Evolutionary conservation across 441 rosid species (phyloP).

Genomic region (Corymbia citriodora): DNA sequence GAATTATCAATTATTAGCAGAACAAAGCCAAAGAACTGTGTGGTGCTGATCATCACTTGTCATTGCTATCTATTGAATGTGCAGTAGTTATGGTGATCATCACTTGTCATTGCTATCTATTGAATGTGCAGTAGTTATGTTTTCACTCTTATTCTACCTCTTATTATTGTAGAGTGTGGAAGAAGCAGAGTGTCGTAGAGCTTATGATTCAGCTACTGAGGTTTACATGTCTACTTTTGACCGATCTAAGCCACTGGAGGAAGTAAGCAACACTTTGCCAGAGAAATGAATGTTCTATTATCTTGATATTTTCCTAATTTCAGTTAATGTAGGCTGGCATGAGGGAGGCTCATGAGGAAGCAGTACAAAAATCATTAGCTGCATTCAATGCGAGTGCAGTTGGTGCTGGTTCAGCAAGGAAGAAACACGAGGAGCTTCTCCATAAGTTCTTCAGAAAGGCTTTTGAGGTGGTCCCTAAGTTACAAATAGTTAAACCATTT

Average conservation of each 20-base stretch:
- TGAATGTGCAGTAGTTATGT: background rate
- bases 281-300: background rate
- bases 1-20: background rate
- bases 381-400: slow-evolving; percentile 72
- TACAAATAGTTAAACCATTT: background rate
- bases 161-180: slow-evolving; percentile 72
- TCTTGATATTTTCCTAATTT: slow-evolving; percentile 22
- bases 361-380: slow-evolving; percentile 67
- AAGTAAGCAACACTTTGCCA: slow-evolving; percentile 44
- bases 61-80: background rate
- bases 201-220: slow-evolving; percentile 82
- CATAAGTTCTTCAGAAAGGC: slow-evolving; percentile 76
- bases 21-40: background rate
- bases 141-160: background rate
- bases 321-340: slow-evolving; percentile 49
- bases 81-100: background rate
- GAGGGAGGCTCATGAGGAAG: slow-evolving; percentile 93
- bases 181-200: slow-evolving; percentile 93
- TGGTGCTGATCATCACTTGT: background rate
- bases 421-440: slow-evolving; percentile 82
- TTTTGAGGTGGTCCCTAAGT: slow-evolving; percentile 54
- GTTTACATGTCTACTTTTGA: slow-evolving; percentile 63
- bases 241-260: slow-evolving; percentile 77
- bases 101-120: background rate
- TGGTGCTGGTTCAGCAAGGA: slow-evolving; percentile 79